Evolutionary conservation across 371 early-diverging fungal species (phyloP), one percentile per base, ranked within the genome.

Genomic region (Mortierella sp.): DNA sequence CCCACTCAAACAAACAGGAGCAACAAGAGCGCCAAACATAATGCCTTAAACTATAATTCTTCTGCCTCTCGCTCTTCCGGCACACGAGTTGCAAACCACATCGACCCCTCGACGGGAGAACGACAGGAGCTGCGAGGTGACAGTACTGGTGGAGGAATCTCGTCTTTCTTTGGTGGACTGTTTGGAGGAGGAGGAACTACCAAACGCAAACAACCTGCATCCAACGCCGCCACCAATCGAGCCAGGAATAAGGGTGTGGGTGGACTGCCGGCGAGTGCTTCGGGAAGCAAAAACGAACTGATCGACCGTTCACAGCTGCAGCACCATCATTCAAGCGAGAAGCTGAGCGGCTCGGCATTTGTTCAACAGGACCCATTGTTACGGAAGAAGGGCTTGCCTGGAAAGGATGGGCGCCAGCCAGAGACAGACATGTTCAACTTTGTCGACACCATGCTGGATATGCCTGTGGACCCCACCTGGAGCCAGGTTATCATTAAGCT

Each of bases 361-460:
- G 77, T 68, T 27, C 80, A 75, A 24, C 55, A 63, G n/a, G 58
- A 29, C 11, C 51, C 43, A 4, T 27, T 32, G 6, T 10, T 14
- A 46, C 75, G 74, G 10, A 81, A 81, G 70, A 46, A 73, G 21
- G 85, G 85, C 0, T 44, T 79, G 14, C 85, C 85, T 4, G 85
- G 85, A 16, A 85, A 72, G 70, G 58, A 75, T 51, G 85, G 85
- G 3, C 75, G 79, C 43, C 79, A 81, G n/a, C 85, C 85, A 14
- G 85, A 85, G 79, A 85, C 85, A 48, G 77, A 85, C 70, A 35
- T 81, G 74, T 85, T 85, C 70, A 79, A 85, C 32, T 82, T 79
- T 85, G 79, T 85, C 35, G 70, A 76, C 58, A 79, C 81, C 24
- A 81, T 85, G 85, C 60, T 85, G 75, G 75, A 79, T 32, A 81